Conservation (phyloP, 2,329 filamentous ascomycete genomes). For the Fusarium tuaranense region DNA sequence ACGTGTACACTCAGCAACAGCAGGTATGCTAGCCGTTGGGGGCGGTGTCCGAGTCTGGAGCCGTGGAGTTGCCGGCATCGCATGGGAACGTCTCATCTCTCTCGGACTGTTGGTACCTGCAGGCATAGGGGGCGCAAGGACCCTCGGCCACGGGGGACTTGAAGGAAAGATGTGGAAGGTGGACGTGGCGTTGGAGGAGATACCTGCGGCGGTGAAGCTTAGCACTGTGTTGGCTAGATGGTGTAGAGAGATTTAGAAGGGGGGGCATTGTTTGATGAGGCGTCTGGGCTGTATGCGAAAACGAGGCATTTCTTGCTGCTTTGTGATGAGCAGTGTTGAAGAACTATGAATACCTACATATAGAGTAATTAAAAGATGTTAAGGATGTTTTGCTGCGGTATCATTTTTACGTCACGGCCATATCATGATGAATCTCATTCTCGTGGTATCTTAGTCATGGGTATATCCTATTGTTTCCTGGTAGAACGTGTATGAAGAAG, state of each 20-base stretch:
- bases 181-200: slow-evolving; percentile 83
- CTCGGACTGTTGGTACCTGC: slow-evolving; percentile 77
- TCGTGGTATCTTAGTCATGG: neutral
- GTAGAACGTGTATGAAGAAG: neutral
- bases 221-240: slow-evolving; percentile 74
- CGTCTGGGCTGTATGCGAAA: neutral
- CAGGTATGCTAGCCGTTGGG: slow-evolving; percentile 74
- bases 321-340: neutral
- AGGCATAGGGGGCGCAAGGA: slow-evolving; percentile 64
- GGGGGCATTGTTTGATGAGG: slow-evolving; percentile 11
- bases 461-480: neutral
- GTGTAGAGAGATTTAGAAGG: slow-evolving; percentile 76
- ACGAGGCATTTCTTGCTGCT: neutral
- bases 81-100: slow-evolving; percentile 81
- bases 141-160: slow-evolving; percentile 62
- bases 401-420: neutral
- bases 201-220: slow-evolving; percentile 71
- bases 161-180: slow-evolving; percentile 79
- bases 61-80: slow-evolving; percentile 75
- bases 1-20: slow-evolving; percentile 76
- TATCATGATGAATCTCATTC: neutral
- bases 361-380: neutral
- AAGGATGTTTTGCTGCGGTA: neutral
- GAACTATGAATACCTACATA: neutral
- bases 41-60: slow-evolving; percentile 79